These are phyloP conservation scores for Linum tenue DNA, from an alignment of 345 rosid species.

Conservation along the genomic window DNA sequence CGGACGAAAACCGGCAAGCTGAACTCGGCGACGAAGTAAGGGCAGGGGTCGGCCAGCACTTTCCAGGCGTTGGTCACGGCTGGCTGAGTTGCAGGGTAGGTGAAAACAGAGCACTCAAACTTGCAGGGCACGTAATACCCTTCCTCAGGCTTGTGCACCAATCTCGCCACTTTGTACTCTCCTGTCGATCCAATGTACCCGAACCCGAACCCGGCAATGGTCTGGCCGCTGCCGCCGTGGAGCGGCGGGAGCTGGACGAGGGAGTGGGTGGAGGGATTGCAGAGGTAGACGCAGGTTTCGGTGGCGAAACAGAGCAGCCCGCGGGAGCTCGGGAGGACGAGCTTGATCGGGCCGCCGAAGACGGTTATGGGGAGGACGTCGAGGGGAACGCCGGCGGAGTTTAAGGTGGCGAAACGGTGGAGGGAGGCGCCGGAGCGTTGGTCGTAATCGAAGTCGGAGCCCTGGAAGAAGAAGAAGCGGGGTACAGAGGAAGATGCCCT, in stretches of 20 bases:
- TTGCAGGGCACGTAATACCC: too few relatives aligned
- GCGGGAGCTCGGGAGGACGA: conserved; percentile 4
- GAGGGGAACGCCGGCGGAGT: neutral
- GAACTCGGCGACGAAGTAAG: conserved; percentile 9
- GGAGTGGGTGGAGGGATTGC: conserved; percentile 6
- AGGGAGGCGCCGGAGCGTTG: neutral
- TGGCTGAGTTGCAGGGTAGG: neutral
- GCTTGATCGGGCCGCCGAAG: conserved; percentile 10
- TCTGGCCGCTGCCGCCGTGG: neutral
- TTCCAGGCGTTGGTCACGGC: neutral
- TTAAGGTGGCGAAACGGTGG: neutral
- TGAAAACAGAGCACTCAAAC: conserved; percentile 10
- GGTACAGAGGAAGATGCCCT: neutral
- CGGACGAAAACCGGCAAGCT: conserved; percentile 1
- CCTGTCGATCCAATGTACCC: neutral
- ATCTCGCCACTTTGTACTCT: conserved; percentile 4
- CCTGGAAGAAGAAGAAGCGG: neutral
- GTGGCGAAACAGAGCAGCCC: conserved; percentile 12
- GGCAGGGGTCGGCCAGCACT: neutral
- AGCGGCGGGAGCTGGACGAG: conserved; percentile 6
- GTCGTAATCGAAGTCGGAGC: neutral
- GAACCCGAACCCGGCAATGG: conserved; percentile 7
- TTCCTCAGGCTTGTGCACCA: neutral
- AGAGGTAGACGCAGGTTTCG: neutral
- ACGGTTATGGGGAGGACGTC: conserved; percentile 1